Base-by-base conservation (phyloP, 2,329 filamentous ascomycete genomes). In the Exophiala sp. region DNA sequence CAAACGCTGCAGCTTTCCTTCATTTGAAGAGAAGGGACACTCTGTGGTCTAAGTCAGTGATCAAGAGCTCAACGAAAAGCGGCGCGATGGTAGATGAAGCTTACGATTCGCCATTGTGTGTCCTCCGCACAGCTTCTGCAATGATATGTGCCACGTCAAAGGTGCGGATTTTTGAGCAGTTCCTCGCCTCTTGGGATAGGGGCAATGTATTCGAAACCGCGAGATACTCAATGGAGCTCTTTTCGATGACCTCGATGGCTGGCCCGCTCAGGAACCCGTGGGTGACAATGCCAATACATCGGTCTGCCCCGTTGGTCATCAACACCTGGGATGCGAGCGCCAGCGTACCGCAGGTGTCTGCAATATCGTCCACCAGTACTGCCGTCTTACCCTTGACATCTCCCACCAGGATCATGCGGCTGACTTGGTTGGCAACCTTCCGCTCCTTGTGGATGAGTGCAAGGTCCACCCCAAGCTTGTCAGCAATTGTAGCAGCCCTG, bases 341-440 rank as follows among this genome's bases (percentile, higher is more conserved):
- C 11, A 86, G 74, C 1, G 88, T 95, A 60, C 88, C 89, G 68
- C 89, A 95, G 4, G 90, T 95, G 66, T 96, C 90, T 21, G 90
- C 90, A 87, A 96, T 95, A 67, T 96, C 90, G 67, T 96, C 90
- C 41, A 97, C 90, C 43, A 97, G 82, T 64, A 97, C 96, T 53
- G 90, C 90, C 22, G 90, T 83, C 73, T 91, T 91, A 71, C 87
- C 86, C 58, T 81, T 79, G 37, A 97, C 91, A 59, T 94, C 89
- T 60, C 91, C 91, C 44, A 96, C 91, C 14, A 97, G 83, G 1
- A 88, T 86, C 88, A 95, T 94, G 63, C 87, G 84, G 8, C 86
- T 88, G 53, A 95, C 88, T 64, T 94, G 88, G 63, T 94, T 94
- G 54, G 83, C 83, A 18, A 88, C 81, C 7, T 88, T 85, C 50